Base-by-base conservation (phyloP, 441 rosid genomes). In the Populus hybrid region DNA sequence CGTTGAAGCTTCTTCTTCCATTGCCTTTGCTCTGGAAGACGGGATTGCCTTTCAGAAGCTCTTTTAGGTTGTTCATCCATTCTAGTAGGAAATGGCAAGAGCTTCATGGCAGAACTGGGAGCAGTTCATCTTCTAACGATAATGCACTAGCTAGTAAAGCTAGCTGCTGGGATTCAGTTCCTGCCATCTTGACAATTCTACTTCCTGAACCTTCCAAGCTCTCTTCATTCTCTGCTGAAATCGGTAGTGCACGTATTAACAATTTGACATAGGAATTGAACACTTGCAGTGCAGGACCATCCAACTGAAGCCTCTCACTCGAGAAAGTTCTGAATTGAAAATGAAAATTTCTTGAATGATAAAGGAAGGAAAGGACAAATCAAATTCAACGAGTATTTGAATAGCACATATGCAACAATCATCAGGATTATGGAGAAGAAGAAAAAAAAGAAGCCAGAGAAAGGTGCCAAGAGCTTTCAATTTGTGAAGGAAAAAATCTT, bases 81-180 rank as follows among this genome's bases (percentile, higher is more conserved):
- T 83, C 83, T 85, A 21, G 73, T 79, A 77, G 89, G 77, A 53
- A 65, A 24, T 29, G 96, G 89, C 80, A 91, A 78, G 86, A 93
- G 92, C 82, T 87, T 93, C 84, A 86, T 85, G 67, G 95, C 93
- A 33, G 97, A 91, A 56, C 92, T 0, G 98, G 98, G 64, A 95
- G 89, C 69, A 95, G 78, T 76, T 95, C 98, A 68, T 95, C 99
- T 65, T 97, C 94, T 82, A 95, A 86, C 68, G 92, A 83, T 59
- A 95, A 92, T 72, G 99, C 97, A 83, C 92, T 92, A 65, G 95
- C 94, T 28, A 93, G 89, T 77, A 95, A 83, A 75, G 97, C 97
- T 68, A 92, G 77, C 76, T 95, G 98, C 77, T 93, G 99, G 53
- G 88, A 78, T 85, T 93, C 97, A 28, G 89, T 93, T 79, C 90